Conservation (phyloP, 2,329 filamentous ascomycete genomes). For the Sporothrix inflata region DNA sequence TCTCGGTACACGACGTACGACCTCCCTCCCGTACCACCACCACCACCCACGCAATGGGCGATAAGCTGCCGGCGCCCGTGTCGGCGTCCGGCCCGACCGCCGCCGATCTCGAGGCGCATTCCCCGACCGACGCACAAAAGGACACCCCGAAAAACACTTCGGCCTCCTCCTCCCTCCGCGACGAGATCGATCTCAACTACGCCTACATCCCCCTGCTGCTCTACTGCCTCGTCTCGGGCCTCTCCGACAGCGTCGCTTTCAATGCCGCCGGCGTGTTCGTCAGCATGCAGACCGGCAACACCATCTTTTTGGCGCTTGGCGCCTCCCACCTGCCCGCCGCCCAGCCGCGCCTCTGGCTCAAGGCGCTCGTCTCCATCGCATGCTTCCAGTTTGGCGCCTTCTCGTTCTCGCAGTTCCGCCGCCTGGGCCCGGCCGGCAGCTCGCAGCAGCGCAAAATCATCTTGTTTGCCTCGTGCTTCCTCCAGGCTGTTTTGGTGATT, state of each 20-base stretch:
- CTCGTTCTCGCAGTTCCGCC: slow-evolving; percentile 71
- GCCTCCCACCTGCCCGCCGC: slow-evolving; percentile 53
- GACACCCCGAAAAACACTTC: neutral
- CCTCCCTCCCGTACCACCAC: no score
- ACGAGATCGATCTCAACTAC: slow-evolving; percentile 31
- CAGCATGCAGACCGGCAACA: slow-evolving; percentile 84
- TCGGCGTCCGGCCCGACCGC: neutral
- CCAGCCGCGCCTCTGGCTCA: slow-evolving; percentile 65
- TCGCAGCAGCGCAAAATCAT: slow-evolving; percentile 59
- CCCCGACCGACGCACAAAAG: neutral
- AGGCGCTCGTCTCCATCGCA: slow-evolving; percentile 69
- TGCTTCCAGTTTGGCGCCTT: slow-evolving; percentile 75
- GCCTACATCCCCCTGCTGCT: slow-evolving; percentile 70
- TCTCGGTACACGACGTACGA: no score
- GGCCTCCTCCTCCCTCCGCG: slow-evolving; percentile 1
- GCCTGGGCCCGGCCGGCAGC: slow-evolving; percentile 49
- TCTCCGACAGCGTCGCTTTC: slow-evolving; percentile 76
- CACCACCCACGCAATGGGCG: neutral
- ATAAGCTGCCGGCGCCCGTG: slow-evolving; percentile 3
- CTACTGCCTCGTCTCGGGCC: slow-evolving; percentile 76
- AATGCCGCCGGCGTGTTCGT: slow-evolving; percentile 81
- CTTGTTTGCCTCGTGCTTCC: slow-evolving; percentile 63
- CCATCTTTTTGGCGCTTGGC: slow-evolving; percentile 76
- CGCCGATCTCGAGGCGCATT: neutral
- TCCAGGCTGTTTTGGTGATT: slow-evolving; percentile 56